These are phyloP conservation scores for Mucor sp. DNA, from an alignment of 371 early-diverging fungal genomes.

Conservation along the genomic window DNA sequence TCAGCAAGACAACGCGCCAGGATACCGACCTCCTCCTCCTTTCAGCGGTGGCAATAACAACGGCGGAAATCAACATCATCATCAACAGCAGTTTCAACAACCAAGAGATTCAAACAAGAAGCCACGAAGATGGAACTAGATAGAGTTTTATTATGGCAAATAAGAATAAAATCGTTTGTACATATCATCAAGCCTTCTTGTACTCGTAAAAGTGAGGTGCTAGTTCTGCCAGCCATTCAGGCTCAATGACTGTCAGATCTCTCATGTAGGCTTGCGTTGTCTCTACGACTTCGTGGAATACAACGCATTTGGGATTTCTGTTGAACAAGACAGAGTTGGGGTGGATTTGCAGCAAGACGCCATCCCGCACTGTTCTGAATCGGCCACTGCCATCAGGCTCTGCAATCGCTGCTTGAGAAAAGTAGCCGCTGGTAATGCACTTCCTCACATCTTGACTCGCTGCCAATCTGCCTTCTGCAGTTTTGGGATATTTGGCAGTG, in stretches of 20 bases:
- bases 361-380: conserved; percentile 66
- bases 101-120: conserved; percentile 16
- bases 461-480: conserved; percentile 30
- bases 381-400: conserved; percentile 64
- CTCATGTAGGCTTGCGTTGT: conserved; percentile 77
- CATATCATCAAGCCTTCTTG: conserved; percentile 18
- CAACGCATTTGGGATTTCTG: conserved; percentile 75
- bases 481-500: conserved; percentile 30
- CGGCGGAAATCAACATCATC: background rate
- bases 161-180: conserved; percentile 5
- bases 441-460: conserved; percentile 59
- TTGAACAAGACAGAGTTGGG: conserved; percentile 78
- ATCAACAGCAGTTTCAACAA: conserved; percentile 11
- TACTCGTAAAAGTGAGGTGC: conserved; percentile 66
- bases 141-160: background rate
- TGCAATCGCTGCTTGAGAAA: conserved; percentile 73
- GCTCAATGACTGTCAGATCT: conserved; percentile 72
- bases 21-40: conserved; percentile 31
- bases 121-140: conserved; percentile 20
- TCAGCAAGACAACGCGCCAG: conserved; percentile 6
- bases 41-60: background rate
- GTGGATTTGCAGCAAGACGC: conserved; percentile 66
- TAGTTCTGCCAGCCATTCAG: conserved; percentile 71
- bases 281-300: conserved; percentile 81
- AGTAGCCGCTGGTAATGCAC: conserved; percentile 77